Percentiles rank a stretch among this genome's conserved stretches.
phyloP scores from a whole-genome alignment of 2,329 filamentous ascomycete species.

The Aspergillus texensis region DNA sequence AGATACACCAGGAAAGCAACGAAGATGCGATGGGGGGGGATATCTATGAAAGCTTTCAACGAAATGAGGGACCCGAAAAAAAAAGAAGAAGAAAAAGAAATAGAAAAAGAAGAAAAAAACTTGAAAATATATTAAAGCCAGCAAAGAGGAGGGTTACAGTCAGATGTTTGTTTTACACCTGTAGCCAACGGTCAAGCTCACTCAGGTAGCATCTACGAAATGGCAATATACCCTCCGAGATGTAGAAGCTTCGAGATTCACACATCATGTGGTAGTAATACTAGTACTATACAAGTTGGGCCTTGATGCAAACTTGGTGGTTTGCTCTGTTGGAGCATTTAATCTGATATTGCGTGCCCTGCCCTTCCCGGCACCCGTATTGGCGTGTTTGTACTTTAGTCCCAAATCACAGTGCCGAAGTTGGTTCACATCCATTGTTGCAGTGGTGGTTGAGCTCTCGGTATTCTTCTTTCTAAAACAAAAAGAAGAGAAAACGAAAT shows the following conservation, averaged over 20 bases:
- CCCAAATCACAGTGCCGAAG: not conserved
- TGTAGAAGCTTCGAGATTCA: constrained; percentile 11
- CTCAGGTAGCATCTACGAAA: constrained; percentile 31
- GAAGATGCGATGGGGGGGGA: not conserved
- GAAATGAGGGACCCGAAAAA: not conserved
- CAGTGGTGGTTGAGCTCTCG: not conserved
- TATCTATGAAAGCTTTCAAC: not conserved
- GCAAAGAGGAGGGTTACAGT: constrained; percentile 9
- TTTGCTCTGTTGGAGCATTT: not conserved
- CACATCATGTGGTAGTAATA: not conserved
- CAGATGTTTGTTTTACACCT: not conserved
- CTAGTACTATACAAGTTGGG: not conserved
- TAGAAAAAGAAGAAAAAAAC: not conserved
- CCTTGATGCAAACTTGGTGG: not conserved
- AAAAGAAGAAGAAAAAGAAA: not conserved
- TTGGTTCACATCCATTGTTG: not conserved
- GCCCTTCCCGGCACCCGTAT: not conserved
- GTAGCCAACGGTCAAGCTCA: not conserved
- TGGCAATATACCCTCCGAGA: constrained; percentile 31
- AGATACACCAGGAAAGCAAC: not conserved
- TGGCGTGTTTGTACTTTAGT: not conserved
- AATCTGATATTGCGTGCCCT: not conserved
- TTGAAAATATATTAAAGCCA: constrained; percentile 4
- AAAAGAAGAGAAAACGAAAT: constrained; percentile 33
- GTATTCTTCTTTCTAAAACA: not conserved